phyloP scores from a whole-genome alignment of 2,329 filamentous ascomycete genomes.

The Coniella vitis region DNA sequence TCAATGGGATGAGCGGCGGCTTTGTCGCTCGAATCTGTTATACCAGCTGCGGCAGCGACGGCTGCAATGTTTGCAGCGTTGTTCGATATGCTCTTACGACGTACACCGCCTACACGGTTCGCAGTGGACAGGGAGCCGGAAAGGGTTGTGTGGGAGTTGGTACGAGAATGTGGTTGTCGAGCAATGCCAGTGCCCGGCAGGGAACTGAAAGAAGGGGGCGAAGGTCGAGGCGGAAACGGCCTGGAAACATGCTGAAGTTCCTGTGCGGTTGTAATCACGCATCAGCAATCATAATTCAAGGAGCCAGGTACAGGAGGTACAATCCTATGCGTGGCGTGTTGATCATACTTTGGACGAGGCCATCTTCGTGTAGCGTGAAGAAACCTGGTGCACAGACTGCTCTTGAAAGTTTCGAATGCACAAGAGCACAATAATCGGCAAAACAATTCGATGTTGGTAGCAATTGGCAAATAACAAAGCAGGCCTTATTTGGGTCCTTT shows the following conservation, averaged over 20 bases:
- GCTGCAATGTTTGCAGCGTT: constrained; percentile 67
- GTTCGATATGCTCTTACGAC: constrained; percentile 87
- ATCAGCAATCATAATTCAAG: constrained; percentile 31
- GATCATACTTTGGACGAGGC: constrained; percentile 54
- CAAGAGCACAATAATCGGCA: too few species aligned
- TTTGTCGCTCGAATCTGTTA: constrained; percentile 30
- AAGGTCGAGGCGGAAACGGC: constrained; percentile 58
- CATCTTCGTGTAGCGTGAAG: constrained; percentile 39
- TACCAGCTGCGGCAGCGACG: constrained; percentile 62
- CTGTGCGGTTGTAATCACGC: constrained; percentile 33
- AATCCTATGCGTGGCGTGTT: constrained; percentile 18
- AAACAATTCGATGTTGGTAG: too few species aligned
- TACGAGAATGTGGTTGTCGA: constrained; percentile 62
- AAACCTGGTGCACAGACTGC: not conserved
- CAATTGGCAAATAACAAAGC: not conserved
- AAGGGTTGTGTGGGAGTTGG: constrained; percentile 76
- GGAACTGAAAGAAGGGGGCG: constrained; percentile 47
- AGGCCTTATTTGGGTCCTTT: not conserved
- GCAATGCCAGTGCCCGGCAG: constrained; percentile 50
- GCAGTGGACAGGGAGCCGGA: constrained; percentile 69
- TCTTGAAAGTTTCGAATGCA: too few species aligned
- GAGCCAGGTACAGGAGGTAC: constrained; percentile 22
- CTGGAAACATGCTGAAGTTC: constrained; percentile 60
- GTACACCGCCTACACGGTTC: constrained; percentile 68
- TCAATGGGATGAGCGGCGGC: constrained; percentile 50